Evolutionary conservation across 805 yeast genomes (phyloP).

Genomic region (Vanderwaltozyma verrucispora): DNA sequence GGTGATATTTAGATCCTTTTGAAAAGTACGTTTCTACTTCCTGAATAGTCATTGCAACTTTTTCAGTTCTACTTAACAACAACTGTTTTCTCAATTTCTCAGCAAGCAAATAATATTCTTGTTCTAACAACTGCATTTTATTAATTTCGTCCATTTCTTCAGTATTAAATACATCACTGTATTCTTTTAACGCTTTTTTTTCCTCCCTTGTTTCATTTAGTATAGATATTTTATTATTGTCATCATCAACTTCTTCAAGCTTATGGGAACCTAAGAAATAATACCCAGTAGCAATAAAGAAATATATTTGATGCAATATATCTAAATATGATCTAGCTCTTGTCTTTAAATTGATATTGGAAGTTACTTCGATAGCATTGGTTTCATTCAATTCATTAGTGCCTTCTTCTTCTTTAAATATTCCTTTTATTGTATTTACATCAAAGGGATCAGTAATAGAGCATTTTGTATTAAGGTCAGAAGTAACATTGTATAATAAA

Average conservation of each 20-base stretch:
- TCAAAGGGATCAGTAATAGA: slow-evolving; percentile 12
- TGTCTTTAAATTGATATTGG: slow-evolving; percentile 1
- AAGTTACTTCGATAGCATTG: background rate
- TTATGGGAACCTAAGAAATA: slow-evolving; percentile 22
- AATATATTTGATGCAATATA: slow-evolving; percentile 63
- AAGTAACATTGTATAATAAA: slow-evolving; percentile 29
- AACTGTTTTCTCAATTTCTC: slow-evolving; percentile 47
- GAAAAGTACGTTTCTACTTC: slow-evolving; percentile 17
- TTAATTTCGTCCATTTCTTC: slow-evolving; percentile 23
- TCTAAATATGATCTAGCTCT: slow-evolving; percentile 30
- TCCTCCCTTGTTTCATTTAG: slow-evolving; percentile 8
- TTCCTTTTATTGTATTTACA: background rate
- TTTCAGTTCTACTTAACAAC: slow-evolving; percentile 31
- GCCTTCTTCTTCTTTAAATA: background rate
- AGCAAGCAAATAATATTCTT: slow-evolving; percentile 46
- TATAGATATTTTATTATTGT: slow-evolving; percentile 18
- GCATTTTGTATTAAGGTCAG: slow-evolving; percentile 17
- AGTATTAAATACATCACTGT: slow-evolving; percentile 14
- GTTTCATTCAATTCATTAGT: too few species aligned
- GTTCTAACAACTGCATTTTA: slow-evolving; percentile 38
- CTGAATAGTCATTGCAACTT: slow-evolving; percentile 15
- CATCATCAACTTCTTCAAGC: slow-evolving; percentile 20
- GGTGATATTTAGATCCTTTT: background rate
- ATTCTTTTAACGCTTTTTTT: slow-evolving; percentile 5
- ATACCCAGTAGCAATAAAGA: slow-evolving; percentile 48